Evolutionary conservation across 164 flowering plant genomes (phyloP).

Genomic region (Dillenia turbinata): DNA sequence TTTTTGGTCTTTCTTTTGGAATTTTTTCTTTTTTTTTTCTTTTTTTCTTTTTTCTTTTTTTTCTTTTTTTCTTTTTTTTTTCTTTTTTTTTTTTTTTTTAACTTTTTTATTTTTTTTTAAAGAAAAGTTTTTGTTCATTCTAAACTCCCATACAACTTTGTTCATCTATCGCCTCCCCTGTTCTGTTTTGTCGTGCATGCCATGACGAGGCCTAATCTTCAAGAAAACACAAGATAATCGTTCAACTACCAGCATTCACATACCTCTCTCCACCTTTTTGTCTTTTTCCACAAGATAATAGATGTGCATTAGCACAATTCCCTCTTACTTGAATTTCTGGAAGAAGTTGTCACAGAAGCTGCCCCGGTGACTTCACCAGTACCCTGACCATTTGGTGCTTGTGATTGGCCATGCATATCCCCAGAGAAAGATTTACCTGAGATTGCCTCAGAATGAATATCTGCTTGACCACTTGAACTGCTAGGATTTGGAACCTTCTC

Average conservation of each 20-base stretch:
- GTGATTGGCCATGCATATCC: constrained; percentile 16
- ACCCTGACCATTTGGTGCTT: constrained; percentile 20
- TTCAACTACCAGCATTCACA: constrained; percentile 1
- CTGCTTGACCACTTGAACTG: constrained; percentile 11
- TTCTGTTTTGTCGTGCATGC: too few species aligned
- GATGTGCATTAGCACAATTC: constrained; percentile 10
- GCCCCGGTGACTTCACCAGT: constrained; percentile 4
- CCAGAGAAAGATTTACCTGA: constrained; percentile 19
- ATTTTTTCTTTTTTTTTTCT: background rate
- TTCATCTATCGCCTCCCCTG: too few species aligned
- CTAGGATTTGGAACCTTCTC: constrained; percentile 19
- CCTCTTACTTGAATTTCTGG: constrained; percentile 7
- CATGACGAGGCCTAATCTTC: too few species aligned
- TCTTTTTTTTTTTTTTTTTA: constrained; percentile 3
- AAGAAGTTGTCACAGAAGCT: constrained; percentile 6
- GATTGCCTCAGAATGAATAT: constrained; percentile 15
- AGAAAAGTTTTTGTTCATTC: too few species aligned
- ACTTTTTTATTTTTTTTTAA: too few species aligned
- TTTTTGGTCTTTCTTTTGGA: background rate
- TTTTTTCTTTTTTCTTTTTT: constrained; percentile 5
- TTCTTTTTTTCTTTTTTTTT: constrained; percentile 7
- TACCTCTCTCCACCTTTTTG: background rate
- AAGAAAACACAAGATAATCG: too few species aligned
- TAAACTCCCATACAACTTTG: too few species aligned
- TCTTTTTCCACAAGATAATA: background rate